Percentiles rank a stretch among this genome's conserved stretches.
Evolutionary conservation across 768 basidiomycete species (phyloP).

Genomic region (Tephrocybe sp.): DNA sequence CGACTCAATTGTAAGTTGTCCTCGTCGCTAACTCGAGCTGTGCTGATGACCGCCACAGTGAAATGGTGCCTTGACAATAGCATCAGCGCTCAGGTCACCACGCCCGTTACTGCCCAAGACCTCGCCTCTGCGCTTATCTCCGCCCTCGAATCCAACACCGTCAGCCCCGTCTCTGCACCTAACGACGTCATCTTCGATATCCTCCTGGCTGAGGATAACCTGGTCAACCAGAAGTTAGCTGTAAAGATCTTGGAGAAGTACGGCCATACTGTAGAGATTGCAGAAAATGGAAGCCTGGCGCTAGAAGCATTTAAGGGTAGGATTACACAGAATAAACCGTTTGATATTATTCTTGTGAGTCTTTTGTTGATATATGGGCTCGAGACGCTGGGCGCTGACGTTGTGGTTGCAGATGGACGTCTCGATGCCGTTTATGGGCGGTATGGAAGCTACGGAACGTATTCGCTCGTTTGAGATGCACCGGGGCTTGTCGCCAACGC

Average conservation of each 20-base stretch:
- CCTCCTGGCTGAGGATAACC: conserved; percentile 94
- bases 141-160: conserved; percentile 93
- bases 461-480: conserved; percentile 85
- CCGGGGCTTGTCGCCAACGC: conserved; percentile 62
- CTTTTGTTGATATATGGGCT: conserved; percentile 17
- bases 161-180: conserved; percentile 81
- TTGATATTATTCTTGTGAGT: conserved; percentile 90
- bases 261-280: conserved; percentile 94
- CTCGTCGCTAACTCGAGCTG: neutral
- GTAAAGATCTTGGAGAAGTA: conserved; percentile 97
- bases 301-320: conserved; percentile 89
- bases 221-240: conserved; percentile 94
- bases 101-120: conserved; percentile 85
- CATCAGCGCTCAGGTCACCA: conserved; percentile 92
- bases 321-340: conserved; percentile 68
- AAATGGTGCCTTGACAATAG: conserved; percentile 98
- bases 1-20: conserved; percentile 66
- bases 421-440: conserved; percentile 98
- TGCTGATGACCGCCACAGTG: conserved; percentile 42
- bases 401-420: conserved; percentile 80
- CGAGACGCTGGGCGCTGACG: neutral
- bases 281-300: conserved; percentile 94
- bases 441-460: conserved; percentile 94
- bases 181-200: conserved; percentile 91
- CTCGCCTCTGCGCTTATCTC: conserved; percentile 90